Percentiles rank a stretch among this genome's conserved stretches.
Evolutionary conservation across 208 protist species (phyloP).

Genomic region (Acanthamoeba healyi): DNA sequence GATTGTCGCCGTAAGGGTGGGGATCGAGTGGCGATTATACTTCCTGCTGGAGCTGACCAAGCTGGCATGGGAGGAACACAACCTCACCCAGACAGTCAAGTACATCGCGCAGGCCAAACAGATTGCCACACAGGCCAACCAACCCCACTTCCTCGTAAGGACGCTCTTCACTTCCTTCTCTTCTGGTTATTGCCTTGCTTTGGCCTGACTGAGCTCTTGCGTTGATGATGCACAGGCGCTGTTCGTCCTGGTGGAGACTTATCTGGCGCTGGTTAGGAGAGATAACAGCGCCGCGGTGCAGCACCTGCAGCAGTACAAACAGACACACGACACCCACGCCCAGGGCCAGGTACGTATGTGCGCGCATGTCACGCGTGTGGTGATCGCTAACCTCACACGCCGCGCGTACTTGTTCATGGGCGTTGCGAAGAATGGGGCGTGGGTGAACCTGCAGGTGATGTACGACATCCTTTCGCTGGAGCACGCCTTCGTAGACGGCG

Average conservation of each 20-base stretch:
- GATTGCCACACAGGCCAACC: not conserved
- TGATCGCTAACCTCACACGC: not conserved
- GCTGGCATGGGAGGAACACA: not conserved
- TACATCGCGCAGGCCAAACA: conserved; percentile 8
- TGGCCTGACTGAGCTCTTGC: not conserved
- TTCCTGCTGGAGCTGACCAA: conserved; percentile 10
- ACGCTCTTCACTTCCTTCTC: not conserved
- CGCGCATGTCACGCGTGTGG: not conserved
- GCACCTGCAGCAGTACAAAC: not conserved
- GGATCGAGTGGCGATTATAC: conserved; percentile 7
- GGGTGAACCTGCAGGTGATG: not conserved
- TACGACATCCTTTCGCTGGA: not conserved
- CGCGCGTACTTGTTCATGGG: not conserved
- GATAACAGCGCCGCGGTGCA: not conserved
- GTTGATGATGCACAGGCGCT: not conserved
- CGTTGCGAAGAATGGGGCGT: too few relatives aligned
- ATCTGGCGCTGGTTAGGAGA: not conserved
- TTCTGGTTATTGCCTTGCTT: not conserved
- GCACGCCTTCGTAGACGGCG: not conserved
- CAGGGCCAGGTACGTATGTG: too few relatives aligned
- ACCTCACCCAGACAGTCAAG: not conserved
- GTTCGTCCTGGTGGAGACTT: not conserved
- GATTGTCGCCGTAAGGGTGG: too few relatives aligned
- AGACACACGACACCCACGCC: not conserved
- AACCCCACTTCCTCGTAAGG: not conserved